Percentiles rank a stretch among this genome's conserved stretches.
Evolutionary conservation across 768 basidiomycete species (phyloP).

Genomic region (Boletus rubescentipes): DNA sequence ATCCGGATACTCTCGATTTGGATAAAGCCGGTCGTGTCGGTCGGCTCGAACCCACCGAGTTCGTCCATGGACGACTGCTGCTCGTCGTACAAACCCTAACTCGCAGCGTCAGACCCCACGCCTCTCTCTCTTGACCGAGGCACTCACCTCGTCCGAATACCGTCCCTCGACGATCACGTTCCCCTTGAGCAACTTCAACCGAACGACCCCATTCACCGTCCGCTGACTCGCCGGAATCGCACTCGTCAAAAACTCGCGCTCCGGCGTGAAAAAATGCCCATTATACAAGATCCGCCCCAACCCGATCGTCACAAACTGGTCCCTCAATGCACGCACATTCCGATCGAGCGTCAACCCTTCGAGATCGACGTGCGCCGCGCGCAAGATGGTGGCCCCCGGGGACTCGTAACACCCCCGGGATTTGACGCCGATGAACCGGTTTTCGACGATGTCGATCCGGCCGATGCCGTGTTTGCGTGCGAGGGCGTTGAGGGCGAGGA

Average conservation of each 20-base stretch:
- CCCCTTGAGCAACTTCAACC: slow-evolving; percentile 92
- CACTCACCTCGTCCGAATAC: slow-evolving; percentile 73
- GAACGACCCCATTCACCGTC: slow-evolving; percentile 92
- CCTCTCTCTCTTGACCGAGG: too few species aligned
- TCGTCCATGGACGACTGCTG: slow-evolving; percentile 98
- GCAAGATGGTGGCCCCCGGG: slow-evolving; percentile 94
- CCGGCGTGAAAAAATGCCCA: slow-evolving; percentile 99
- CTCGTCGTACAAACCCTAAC: slow-evolving; percentile 90
- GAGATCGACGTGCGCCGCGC: slow-evolving; percentile 92
- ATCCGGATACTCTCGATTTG: slow-evolving; percentile 97
- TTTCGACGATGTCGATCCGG: slow-evolving; percentile 98
- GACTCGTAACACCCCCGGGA: slow-evolving; percentile 99
- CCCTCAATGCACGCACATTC: slow-evolving; percentile 90
- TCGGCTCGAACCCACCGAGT: slow-evolving; percentile 96
- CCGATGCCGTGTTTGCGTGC: slow-evolving; percentile 96
- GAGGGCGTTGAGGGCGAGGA: slow-evolving; percentile 86
- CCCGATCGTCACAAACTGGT: slow-evolving; percentile 92
- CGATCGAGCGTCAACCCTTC: slow-evolving; percentile 95
- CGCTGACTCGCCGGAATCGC: slow-evolving; percentile 92
- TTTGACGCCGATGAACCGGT: slow-evolving; percentile 99
- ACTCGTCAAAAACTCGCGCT: slow-evolving; percentile 91
- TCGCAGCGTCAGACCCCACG: not conserved
- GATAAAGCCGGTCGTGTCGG: slow-evolving; percentile 96
- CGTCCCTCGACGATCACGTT: slow-evolving; percentile 94
- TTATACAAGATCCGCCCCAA: slow-evolving; percentile 94